A percentile compares a stretch with the other conserved stretches of the same genome.
phyloP scores from a whole-genome alignment of 2,329 filamentous ascomycete species.

The Didymosphaeria variabile region DNA sequence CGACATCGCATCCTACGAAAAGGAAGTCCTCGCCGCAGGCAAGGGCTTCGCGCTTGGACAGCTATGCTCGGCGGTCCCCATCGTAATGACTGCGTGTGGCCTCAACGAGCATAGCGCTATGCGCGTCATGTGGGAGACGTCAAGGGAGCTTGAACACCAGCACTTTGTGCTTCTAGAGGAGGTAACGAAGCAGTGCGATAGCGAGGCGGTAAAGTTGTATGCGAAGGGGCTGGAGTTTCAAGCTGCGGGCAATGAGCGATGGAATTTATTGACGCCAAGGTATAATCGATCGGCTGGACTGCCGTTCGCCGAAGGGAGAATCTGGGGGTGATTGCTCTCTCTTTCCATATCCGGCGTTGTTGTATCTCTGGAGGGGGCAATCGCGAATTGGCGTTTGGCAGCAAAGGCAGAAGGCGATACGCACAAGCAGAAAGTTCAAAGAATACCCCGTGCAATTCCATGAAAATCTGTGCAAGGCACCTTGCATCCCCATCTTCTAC shows the following conservation, averaged over 20 bases:
- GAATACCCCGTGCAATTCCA: no score
- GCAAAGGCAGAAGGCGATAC: no score
- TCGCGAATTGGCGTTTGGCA: no score
- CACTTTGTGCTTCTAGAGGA: constrained; percentile 2
- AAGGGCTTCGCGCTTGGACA: constrained; percentile 3
- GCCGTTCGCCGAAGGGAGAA: constrained; percentile 3
- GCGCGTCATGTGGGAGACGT: constrained; percentile 10
- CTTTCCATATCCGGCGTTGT: no score
- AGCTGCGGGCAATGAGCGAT: constrained; percentile 7
- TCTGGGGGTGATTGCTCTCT: not conserved
- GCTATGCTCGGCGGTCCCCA: constrained; percentile 5
- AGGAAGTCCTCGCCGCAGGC: constrained; percentile 9
- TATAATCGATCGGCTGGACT: constrained; percentile 1
- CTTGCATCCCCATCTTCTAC: no score
- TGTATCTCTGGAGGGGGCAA: no score
- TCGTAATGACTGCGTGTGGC: constrained; percentile 4
- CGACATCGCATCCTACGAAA: constrained; percentile 8
- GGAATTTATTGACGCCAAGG: constrained; percentile 12
- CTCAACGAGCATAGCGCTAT: not conserved
- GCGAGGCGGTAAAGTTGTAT: not conserved
- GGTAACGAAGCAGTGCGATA: not conserved
- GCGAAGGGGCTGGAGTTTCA: constrained; percentile 11
- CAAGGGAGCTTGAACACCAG: not conserved
- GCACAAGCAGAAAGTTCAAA: no score
- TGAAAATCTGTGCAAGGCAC: no score